Conservation (phyloP, 306 rosid genomes). For the Astragalus membranaceus region DNA sequence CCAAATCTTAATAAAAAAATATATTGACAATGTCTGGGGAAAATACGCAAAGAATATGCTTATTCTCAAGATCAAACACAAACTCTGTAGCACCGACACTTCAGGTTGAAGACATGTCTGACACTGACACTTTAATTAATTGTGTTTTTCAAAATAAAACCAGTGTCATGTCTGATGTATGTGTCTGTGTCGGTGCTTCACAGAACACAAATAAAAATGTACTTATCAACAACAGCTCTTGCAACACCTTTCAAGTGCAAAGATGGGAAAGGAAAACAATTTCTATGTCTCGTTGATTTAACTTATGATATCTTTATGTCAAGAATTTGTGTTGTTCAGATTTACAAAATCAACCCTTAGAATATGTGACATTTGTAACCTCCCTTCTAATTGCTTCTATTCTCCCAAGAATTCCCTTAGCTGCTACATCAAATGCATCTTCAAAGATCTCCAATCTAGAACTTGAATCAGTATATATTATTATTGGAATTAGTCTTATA, state of each 20-base stretch:
- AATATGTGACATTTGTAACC: neutral
- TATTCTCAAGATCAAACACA: neutral
- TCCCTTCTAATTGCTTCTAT: constrained; percentile 24
- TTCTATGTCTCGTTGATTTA: neutral
- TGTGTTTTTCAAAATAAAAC: too few species aligned
- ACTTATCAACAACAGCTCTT: neutral
- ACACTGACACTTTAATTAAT: too few species aligned
- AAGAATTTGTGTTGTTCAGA: neutral
- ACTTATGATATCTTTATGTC: neutral
- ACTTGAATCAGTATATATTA: constrained; percentile 34
- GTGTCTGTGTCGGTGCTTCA: too few species aligned
- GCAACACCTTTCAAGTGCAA: neutral
- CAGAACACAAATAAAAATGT: neutral
- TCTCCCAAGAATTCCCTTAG: constrained; percentile 38
- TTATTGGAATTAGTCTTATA: constrained; percentile 38
- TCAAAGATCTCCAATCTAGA: constrained; percentile 23
- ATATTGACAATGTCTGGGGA: neutral
- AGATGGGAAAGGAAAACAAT: neutral
- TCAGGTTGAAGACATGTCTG: too few species aligned
- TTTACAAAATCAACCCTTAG: neutral
- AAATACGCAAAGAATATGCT: neutral
- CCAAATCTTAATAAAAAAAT: neutral
- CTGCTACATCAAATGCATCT: constrained; percentile 52
- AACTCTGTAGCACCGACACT: neutral
- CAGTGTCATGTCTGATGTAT: too few species aligned